A percentile compares a stretch with the other conserved stretches of the same genome.
These are phyloP conservation scores for Hirschioporus abietinus DNA, from an alignment of 768 basidiomycete species.

Conservation along the genomic window DNA sequence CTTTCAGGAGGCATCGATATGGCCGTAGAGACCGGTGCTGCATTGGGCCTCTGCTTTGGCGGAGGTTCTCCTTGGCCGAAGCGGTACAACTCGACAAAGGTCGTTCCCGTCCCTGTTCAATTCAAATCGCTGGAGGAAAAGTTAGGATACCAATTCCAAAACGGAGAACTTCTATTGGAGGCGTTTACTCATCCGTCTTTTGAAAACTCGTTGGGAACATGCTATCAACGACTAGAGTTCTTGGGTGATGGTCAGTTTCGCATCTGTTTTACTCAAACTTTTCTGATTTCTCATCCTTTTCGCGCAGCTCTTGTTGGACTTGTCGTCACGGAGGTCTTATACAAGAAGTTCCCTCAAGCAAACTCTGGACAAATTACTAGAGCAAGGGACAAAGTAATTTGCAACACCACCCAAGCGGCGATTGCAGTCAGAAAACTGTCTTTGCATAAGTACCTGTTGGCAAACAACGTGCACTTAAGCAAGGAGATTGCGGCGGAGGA, in stretches of 20 bases:
- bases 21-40: conserved; percentile 59
- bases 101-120: conserved; percentile 36
- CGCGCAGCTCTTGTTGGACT: conserved; percentile 61
- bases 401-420: conserved; percentile 66
- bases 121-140: conserved; percentile 52
- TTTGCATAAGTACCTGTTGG: conserved; percentile 65
- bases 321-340: conserved; percentile 68
- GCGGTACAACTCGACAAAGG: conserved; percentile 38
- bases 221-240: conserved; percentile 86
- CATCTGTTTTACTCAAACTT: conserved; percentile 1
- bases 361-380: conserved; percentile 74
- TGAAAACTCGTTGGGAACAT: conserved; percentile 41
- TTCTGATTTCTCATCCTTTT: conserved; percentile 8
- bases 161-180: conserved; percentile 60
- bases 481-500: conserved; percentile 57
- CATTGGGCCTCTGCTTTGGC: conserved; percentile 69
- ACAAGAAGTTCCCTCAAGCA: conserved; percentile 59
- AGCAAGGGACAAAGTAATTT: conserved; percentile 66
- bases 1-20: conserved; percentile 64
- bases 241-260: conserved; percentile 73
- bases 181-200: conserved; percentile 88
- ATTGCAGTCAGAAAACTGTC: conserved; percentile 59
- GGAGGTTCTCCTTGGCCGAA: conserved; percentile 62
- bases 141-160: conserved; percentile 67
- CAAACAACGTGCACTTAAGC: conserved; percentile 64